Conservation (phyloP, 2,329 filamentous ascomycete genomes). For the Xylariomycetidae sp. region DNA sequence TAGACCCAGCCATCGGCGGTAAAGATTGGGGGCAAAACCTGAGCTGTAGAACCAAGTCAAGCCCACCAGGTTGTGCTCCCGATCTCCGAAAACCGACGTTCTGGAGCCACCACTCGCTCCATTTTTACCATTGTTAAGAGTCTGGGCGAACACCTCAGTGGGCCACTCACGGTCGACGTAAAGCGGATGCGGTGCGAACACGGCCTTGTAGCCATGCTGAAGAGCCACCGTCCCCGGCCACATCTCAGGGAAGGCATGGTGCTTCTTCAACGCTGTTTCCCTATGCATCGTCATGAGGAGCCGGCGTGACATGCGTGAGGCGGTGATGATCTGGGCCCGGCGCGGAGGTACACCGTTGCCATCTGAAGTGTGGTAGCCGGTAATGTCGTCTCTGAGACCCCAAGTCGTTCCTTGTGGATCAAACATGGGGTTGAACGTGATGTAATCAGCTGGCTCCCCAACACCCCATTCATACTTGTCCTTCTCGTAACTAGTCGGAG, state of each 20-base stretch:
- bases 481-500: slow-evolving; percentile 66
- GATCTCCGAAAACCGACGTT: slow-evolving; percentile 70
- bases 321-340: slow-evolving; percentile 82
- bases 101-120: slow-evolving; percentile 68
- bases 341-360: slow-evolving; percentile 61
- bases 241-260: slow-evolving; percentile 95
- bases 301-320: slow-evolving; percentile 73
- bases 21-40: slow-evolving; percentile 74
- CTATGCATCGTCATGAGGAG: slow-evolving; percentile 84
- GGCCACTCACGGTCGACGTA: slow-evolving; percentile 88
- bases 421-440: slow-evolving; percentile 88
- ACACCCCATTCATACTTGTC: slow-evolving; percentile 85
- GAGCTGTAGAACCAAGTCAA: slow-evolving; percentile 91
- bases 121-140: slow-evolving; percentile 75
- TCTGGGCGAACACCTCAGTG: slow-evolving; percentile 64
- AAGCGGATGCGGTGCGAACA: slow-evolving; percentile 64
- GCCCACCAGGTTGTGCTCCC: slow-evolving; percentile 83
- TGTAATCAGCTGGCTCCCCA: slow-evolving; percentile 83
- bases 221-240: slow-evolving; percentile 84
- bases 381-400: slow-evolving; percentile 76
- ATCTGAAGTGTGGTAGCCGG: slow-evolving; percentile 67
- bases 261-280: slow-evolving; percentile 77
- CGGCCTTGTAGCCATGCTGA: slow-evolving; percentile 52
- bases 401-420: slow-evolving; percentile 84
- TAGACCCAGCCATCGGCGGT: slow-evolving; percentile 79